Evolutionary conservation across 192 early-diverging fungal genomes (phyloP), one percentile per base, ranked within the genome.

Genomic region (Linnemannia exigua): DNA sequence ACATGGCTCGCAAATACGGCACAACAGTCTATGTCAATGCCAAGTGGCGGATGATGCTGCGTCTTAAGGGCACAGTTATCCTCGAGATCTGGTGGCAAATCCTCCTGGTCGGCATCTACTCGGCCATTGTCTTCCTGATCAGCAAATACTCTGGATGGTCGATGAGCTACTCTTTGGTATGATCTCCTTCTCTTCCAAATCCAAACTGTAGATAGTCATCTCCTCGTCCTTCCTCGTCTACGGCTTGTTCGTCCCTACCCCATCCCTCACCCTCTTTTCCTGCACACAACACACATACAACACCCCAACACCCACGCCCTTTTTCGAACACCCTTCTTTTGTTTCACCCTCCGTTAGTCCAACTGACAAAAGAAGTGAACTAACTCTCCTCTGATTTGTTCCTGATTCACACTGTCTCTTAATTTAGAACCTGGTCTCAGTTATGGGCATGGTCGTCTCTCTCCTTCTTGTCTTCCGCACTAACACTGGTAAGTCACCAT

Each of bases 391-490:
- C 37, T 69, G 22, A 69, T 38, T 25, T 69, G 36, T 69, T 22
- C 22, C 37, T 69, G 58, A 63, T 31, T 15, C 1, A 67, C 36
- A 11, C 12, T 17, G 8, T 69, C 38, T 31, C 37, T 20, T 46
- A 72, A 33, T 31, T 33, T 63, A 63, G 41, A 79, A 54, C n/a
- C 50, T 82, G 15, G 75, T 75, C 36, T 72, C 74, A 1, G 68
- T 77, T 17, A 77, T 83, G 75, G 81, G 81, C 25, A 77, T 83
- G 67, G 81, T 83, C 36, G 81, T 89, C 50, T 73, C 67, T 22
- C 79, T 94, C 47, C 83, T 94, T 15, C 88, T 94, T 14, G 92
- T 92, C 61, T 94, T 94, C 78, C 84, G 94, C 41, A 94, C 91
- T 38, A 95, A 93, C 79, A 89, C 92, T 5, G 92, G 90, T 50